phyloP scores from a whole-genome alignment of 202 grass and related monocot species.

The Schoenoplectus tabernaemontani region DNA sequence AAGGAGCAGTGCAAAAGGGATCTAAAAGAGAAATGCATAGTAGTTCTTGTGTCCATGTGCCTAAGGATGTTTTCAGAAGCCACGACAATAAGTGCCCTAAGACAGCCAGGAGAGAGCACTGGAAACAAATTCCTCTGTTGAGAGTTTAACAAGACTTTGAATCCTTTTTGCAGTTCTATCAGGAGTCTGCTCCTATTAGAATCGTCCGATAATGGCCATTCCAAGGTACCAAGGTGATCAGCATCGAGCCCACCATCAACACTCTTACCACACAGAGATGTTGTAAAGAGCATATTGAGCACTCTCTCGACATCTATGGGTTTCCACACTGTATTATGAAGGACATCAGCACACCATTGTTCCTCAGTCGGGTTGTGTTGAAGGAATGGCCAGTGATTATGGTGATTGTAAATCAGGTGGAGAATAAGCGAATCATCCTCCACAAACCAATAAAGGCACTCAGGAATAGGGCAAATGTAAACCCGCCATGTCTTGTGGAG shows the following conservation, averaged over 20 bases:
- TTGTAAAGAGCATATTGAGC: not conserved
- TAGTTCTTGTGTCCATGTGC: not conserved
- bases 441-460: not conserved
- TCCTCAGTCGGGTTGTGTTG: not conserved
- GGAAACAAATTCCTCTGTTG: not conserved
- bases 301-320: not conserved
- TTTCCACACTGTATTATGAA: not conserved
- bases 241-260: not conserved
- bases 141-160: not conserved
- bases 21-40: not conserved
- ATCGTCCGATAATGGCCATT: not conserved
- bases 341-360: not conserved
- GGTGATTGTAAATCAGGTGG: not conserved
- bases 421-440: not conserved
- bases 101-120: not conserved
- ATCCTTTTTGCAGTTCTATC: not conserved
- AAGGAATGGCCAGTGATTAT: not conserved
- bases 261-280: not conserved
- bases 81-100: not conserved
- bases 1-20: not conserved
- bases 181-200: not conserved
- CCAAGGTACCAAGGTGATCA: not conserved
- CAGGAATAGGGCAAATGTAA: not conserved
- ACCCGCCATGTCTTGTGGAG: not conserved
- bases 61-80: not conserved